These are phyloP conservation scores for Xerocomellus amylosporus DNA, from an alignment of 768 basidiomycete genomes.

Conservation along the genomic window DNA sequence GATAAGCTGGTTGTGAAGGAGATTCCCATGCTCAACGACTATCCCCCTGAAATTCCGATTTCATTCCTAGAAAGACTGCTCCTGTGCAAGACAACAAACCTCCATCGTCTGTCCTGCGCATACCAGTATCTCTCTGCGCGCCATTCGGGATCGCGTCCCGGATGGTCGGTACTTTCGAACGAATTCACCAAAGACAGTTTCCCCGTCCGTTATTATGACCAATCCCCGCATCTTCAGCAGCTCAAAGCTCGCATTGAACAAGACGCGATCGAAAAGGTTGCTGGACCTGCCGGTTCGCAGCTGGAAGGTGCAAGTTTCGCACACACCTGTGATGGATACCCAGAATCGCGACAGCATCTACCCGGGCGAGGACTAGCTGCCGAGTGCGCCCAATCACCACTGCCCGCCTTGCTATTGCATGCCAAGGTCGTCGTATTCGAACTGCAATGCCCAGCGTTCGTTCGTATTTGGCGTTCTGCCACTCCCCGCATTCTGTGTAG, in stretches of 20 bases:
- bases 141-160: slow-evolving; percentile 9
- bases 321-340: neutral
- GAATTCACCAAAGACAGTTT: slow-evolving; percentile 6
- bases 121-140: slow-evolving; percentile 34
- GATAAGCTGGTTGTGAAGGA: slow-evolving; percentile 24
- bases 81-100: slow-evolving; percentile 24
- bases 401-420: slow-evolving; percentile 36
- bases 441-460: slow-evolving; percentile 31
- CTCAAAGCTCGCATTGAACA: slow-evolving; percentile 30
- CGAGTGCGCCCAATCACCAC: slow-evolving; percentile 30
- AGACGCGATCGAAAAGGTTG: slow-evolving; percentile 12
- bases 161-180: slow-evolving; percentile 34
- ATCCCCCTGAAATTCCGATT: slow-evolving; percentile 29
- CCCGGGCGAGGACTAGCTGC: neutral
- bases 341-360: neutral
- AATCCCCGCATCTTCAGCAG: slow-evolving; percentile 21
- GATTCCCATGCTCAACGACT: slow-evolving; percentile 30
- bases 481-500: slow-evolving; percentile 34
- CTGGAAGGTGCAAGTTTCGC: neutral
- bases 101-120: slow-evolving; percentile 28
- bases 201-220: no score
- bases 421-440: no score
- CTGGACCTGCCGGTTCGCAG: slow-evolving; percentile 10
- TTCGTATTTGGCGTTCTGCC: slow-evolving; percentile 39
- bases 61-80: slow-evolving; percentile 21